Conservation (phyloP, 441 rosid genomes). For the Metrosideros polymorpha region DNA sequence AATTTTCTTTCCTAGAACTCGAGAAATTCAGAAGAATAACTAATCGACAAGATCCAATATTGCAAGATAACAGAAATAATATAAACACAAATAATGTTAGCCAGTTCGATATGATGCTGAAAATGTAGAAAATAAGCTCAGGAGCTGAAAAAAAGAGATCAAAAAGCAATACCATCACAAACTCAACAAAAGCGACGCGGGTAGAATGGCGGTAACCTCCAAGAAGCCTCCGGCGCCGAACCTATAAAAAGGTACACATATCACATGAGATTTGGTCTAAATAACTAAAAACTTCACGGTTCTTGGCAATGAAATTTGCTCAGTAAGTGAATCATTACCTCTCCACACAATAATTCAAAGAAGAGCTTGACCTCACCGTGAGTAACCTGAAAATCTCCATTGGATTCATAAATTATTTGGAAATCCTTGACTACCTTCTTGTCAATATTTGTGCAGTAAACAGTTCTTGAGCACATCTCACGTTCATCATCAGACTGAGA, state of each 20-base stretch:
- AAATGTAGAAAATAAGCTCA: neutral
- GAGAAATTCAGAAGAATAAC: neutral
- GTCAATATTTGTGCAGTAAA: slow-evolving; percentile 94
- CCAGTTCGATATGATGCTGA: neutral
- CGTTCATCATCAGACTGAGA: slow-evolving; percentile 89
- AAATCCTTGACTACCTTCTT: slow-evolving; percentile 45
- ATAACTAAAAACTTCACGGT: neutral
- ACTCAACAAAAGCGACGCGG: slow-evolving; percentile 18
- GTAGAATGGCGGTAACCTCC: slow-evolving; percentile 15
- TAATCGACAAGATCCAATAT: neutral
- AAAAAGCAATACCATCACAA: slow-evolving; percentile 4
- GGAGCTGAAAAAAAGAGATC: neutral
- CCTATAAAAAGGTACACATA: neutral
- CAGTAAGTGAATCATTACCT: neutral
- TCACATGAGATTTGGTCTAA: neutral
- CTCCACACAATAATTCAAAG: neutral
- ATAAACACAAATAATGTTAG: neutral
- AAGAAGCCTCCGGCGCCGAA: slow-evolving; percentile 13
- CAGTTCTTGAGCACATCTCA: slow-evolving; percentile 94
- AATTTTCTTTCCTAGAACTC: neutral
- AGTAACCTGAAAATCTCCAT: neutral
- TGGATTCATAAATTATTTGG: neutral
- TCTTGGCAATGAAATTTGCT: neutral
- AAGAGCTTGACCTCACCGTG: neutral
- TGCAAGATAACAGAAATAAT: neutral